Base-by-base conservation (phyloP, 2,329 filamentous ascomycete species). In the Calonectria pauciramosa region DNA sequence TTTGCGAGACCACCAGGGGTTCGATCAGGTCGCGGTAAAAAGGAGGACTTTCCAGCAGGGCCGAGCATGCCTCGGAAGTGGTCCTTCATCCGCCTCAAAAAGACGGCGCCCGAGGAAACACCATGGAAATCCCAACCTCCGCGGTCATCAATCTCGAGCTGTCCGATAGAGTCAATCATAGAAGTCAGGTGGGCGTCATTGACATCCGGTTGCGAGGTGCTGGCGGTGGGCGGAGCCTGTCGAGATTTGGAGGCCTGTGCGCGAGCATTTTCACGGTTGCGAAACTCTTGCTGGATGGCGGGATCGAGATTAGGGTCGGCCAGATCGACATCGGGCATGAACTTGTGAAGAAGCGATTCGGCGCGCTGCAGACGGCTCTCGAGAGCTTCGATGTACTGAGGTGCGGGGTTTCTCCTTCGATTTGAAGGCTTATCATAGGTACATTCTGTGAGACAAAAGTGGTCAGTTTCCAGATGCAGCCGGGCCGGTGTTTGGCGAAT, bases 391-490 rank as follows among this genome's bases (percentile, higher is more conserved):
- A 98, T 95, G 83, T 98, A 98, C 85, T 98, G 95, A 23, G 96
- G 96, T 32, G 95, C 95, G 28, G 96, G 96, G 83, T 98, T 98
- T 80, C 96, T 93, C 78, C 96, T 91, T 78, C 96, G 91, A 84
- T 98, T 98, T 30, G 96, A 98, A 16, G 96, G 96, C 84, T 98
- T 97, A 82, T 98, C 96, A 85, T 98, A 98, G 34, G 96, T 98
- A 85, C 96, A 98, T 83, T 98, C 96, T 98, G 56, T 20, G 32
- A 44, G 28, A 59, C 32, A 65, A 36, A 44, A 72, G 66, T 60
- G 26, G 73, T 81, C 73, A 81, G 79, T 74, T 71, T 23, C 44
- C 47, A n/a, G 32, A 63, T 64, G 67, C 38, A 52, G 51, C 49
- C 70, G 38, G 38, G 44, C 52, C 30, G 16, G 67, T 28, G 41